phyloP scores from a whole-genome alignment of 1,139 yeast species.

The Candida tropicalis region DNA sequence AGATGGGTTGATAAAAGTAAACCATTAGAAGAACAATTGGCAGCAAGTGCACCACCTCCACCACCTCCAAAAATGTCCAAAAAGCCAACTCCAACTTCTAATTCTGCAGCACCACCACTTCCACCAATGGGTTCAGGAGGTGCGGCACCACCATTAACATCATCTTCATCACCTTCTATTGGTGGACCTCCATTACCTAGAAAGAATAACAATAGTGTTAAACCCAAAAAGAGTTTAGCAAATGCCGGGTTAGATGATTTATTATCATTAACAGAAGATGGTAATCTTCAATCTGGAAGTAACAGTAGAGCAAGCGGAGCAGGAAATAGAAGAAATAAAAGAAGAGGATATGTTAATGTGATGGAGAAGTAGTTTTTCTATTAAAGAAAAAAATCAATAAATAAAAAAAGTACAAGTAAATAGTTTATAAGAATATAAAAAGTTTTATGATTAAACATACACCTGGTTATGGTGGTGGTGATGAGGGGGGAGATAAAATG shows the following conservation, averaged over 20 bases:
- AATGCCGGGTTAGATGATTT: constrained; percentile 70
- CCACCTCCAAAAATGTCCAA: constrained; percentile 59
- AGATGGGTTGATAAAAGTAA: constrained; percentile 83
- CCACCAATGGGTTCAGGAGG: constrained; percentile 14
- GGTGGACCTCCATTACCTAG: constrained; percentile 14
- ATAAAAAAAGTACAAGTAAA: neutral
- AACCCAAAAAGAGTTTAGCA: constrained; percentile 31
- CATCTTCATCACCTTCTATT: constrained; percentile 9
- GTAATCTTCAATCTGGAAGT: neutral
- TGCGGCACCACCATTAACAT: constrained; percentile 13
- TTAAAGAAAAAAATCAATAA: neutral
- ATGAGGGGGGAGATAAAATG: too few species aligned
- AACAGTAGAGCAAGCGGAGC: constrained; percentile 27
- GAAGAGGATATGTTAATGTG: constrained; percentile 78
- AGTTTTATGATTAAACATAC: too few species aligned
- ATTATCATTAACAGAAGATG: constrained; percentile 43
- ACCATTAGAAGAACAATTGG: constrained; percentile 70
- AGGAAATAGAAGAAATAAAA: constrained; percentile 63
- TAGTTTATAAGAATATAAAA: too few species aligned
- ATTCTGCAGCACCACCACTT: constrained; percentile 14
- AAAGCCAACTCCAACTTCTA: constrained; percentile 20
- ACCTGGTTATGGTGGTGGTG: too few species aligned
- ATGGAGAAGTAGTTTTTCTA: constrained; percentile 46
- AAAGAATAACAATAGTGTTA: constrained; percentile 8
- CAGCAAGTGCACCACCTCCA: constrained; percentile 67